Evolutionary conservation across 352 stramenopile genomes (phyloP).

Genomic region (Globisporangium echinulatum): DNA sequence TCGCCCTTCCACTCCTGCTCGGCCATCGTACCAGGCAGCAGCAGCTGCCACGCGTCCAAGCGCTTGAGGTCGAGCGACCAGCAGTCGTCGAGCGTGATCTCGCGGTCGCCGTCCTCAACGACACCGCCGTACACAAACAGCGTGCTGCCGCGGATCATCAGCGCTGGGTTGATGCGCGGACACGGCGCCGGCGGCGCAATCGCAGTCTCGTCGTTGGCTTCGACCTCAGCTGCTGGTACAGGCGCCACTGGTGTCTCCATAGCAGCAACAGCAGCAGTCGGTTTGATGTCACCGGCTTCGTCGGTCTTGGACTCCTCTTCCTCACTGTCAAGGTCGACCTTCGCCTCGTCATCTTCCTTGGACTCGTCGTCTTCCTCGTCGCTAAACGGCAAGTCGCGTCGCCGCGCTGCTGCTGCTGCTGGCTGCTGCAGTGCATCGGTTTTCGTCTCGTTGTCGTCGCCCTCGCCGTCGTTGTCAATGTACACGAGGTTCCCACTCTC

Average conservation of each 20-base stretch:
- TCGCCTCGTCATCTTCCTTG: conserved; percentile 25
- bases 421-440: conserved; percentile 8
- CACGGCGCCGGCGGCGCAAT: conserved; percentile 35
- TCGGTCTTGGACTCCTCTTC: conserved; percentile 26
- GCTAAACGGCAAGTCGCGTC: not conserved
- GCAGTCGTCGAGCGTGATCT: conserved; percentile 95
- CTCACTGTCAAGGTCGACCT: conserved; percentile 19
- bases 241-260: conserved; percentile 4
- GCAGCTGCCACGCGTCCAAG: conserved; percentile 89
- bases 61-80: conserved; percentile 93
- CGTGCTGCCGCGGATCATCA: conserved; percentile 86
- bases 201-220: conserved; percentile 18
- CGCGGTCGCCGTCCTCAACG: conserved; percentile 90
- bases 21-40: conserved; percentile 90
- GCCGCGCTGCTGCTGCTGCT: not conserved
- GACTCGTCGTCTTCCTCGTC: conserved; percentile 26
- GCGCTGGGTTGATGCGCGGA: conserved; percentile 80
- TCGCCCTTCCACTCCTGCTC: conserved; percentile 89
- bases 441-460: conserved; percentile 26
- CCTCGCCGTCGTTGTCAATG: conserved; percentile 86
- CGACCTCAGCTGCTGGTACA: conserved; percentile 4
- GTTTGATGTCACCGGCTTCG: conserved; percentile 11
- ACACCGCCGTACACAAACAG: conserved; percentile 93
- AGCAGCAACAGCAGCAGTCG: conserved; percentile 3
- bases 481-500: conserved; percentile 94